Evolutionary conservation across 176 grass and related monocot species (phyloP).

Genomic region (Carex parvula): DNA sequence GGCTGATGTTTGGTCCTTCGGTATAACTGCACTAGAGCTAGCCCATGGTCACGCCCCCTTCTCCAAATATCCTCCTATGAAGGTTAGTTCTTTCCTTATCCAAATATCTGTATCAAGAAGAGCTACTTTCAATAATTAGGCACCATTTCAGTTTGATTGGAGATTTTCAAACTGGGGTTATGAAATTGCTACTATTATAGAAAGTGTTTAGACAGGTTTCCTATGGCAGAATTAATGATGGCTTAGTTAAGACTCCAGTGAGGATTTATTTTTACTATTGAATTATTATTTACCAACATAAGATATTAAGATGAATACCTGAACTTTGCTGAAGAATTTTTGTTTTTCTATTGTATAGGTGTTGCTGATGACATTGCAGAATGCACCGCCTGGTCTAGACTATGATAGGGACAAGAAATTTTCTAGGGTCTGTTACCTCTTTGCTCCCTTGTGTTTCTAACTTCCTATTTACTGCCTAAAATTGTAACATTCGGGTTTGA

Average conservation of each 20-base stretch:
- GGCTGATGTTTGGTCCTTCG: constrained; percentile 99
- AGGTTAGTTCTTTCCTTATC: constrained; percentile 29
- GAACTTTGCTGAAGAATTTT: not conserved
- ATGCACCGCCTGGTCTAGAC: constrained; percentile 91
- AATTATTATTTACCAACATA: constrained; percentile 13
- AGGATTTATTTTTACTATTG: constrained; percentile 22
- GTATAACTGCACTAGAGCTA: constrained; percentile 91
- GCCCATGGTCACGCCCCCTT: constrained; percentile 98
- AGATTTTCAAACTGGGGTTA: not conserved
- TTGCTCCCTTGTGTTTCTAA: not conserved
- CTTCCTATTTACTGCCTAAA: constrained; percentile 5
- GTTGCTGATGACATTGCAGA: constrained; percentile 97
- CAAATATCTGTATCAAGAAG: not conserved
- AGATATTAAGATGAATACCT: constrained; percentile 1
- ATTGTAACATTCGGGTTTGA: not conserved
- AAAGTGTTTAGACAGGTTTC: not conserved
- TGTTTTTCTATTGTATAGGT: constrained; percentile 47
- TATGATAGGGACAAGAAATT: constrained; percentile 95
- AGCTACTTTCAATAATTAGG: not conserved
- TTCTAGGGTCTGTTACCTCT: constrained; percentile 64
- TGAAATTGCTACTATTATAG: not conserved
- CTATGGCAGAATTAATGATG: not conserved
- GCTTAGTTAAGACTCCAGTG: not conserved
- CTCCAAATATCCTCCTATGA: constrained; percentile 97
- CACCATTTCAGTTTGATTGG: not conserved